Base-by-base conservation (phyloP, 2,329 filamentous ascomycete genomes). In the Parastagonospora avenae region DNA sequence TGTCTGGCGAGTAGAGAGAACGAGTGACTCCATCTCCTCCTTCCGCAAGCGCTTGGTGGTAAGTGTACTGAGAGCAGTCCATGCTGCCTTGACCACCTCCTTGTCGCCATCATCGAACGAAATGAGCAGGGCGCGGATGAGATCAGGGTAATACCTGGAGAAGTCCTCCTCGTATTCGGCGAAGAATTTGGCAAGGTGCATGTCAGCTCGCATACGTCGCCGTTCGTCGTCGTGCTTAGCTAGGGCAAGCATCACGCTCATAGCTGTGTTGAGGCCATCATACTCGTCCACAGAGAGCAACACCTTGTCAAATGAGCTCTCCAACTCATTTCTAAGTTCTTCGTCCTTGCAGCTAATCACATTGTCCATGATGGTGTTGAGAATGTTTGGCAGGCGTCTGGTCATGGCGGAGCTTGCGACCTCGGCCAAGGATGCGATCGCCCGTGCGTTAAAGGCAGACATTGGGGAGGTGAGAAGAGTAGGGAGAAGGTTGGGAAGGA, bases 11-110 rank as follows among this genome's bases (percentile, higher is more conserved):
- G 93, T 96, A 0, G 93, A 94, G 46, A 85, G 79, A 14, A 96
- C 92, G 39, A 99, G 82, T 0, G 89, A 86, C 70, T 99, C 95
- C 94, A 99, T 97, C 76, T 97, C 93, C 71, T 99, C 95, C 75
- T 99, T 99, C 70, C 88, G 88, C 55, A 99, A 83, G 63, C 86
- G 88, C 72, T 92, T 92, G 39, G 92, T 97, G 1, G 62, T 66
- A 63, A 99, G 88, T 50, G 90, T 90, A 63, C 79, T 91, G 52
- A 99, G 83, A 5, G 92, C 93, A 47, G 85, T 82, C 92, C 92
- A 97, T 16, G 93, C 86, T 38, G 91, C 84, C 78, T 95, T 95
- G 66, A 97, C 89, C 4, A 97, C 93, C 16, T 88, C 86, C 54
- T 77, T 75, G 67, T 97, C 94, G 46, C 85, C 76, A 65, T 99